These are phyloP conservation scores for Setaria italica DNA, from an alignment of 202 grass and related monocot species.

Conservation along the genomic window DNA sequence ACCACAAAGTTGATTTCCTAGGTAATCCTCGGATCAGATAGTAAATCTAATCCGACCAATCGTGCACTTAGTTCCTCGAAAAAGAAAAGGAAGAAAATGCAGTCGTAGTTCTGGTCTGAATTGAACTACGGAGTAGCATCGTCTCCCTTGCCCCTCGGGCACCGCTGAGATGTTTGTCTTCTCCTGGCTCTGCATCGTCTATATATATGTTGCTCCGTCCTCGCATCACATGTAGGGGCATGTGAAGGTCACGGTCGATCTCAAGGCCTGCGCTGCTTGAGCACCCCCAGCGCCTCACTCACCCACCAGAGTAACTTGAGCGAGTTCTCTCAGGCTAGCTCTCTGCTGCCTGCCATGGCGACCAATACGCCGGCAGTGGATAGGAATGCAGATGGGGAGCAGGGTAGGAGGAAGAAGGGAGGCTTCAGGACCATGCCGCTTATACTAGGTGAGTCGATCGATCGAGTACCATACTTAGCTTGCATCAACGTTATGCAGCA, in stretches of 20 bases:
- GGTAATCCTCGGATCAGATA: background rate
- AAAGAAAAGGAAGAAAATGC: background rate
- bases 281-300: background rate
- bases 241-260: slow-evolving; percentile 21
- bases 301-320: background rate
- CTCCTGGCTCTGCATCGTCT: background rate
- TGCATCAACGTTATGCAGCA: background rate
- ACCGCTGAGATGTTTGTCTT: background rate
- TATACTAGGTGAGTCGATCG: slow-evolving; percentile 62
- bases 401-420: slow-evolving; percentile 58
- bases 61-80: background rate
- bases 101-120: background rate
- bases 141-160: background rate
- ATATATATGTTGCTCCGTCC: slow-evolving; percentile 39
- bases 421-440: slow-evolving; percentile 85
- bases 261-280: background rate
- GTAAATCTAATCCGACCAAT: background rate
- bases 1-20: background rate
- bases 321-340: background rate
- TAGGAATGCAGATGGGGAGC: slow-evolving; percentile 25
- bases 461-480: background rate
- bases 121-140: background rate
- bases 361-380: background rate
- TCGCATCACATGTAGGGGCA: slow-evolving; percentile 9
- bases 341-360: slow-evolving; percentile 20